These are phyloP conservation scores for Suillus plorans DNA, from an alignment of 768 basidiomycete genomes.

Conservation along the genomic window DNA sequence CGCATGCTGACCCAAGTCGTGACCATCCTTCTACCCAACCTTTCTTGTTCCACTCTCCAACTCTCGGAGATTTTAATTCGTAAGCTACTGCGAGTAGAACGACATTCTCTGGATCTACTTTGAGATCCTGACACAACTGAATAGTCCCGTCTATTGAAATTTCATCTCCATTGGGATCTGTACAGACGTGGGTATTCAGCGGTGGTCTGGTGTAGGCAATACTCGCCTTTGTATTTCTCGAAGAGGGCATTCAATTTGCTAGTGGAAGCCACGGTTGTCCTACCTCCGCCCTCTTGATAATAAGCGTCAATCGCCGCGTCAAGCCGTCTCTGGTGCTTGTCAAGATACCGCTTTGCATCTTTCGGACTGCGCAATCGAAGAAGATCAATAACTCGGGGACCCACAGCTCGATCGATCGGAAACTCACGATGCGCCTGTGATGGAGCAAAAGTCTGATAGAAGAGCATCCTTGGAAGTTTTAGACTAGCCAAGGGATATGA, in stretches of 20 bases:
- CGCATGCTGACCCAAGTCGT: slow-evolving; percentile 53
- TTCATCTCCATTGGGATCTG: slow-evolving; percentile 58
- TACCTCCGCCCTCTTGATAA: slow-evolving; percentile 46
- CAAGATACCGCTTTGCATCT: slow-evolving; percentile 69
- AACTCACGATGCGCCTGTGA: slow-evolving; percentile 74
- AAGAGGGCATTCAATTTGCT: slow-evolving; percentile 60
- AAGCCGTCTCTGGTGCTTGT: slow-evolving; percentile 60
- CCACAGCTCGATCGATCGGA: neutral
- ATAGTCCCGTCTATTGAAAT: slow-evolving; percentile 83
- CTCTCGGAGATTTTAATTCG: slow-evolving; percentile 71
- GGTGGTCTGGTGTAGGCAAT: slow-evolving; percentile 1
- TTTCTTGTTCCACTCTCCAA: slow-evolving; percentile 69
- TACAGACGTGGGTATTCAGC: slow-evolving; percentile 1
- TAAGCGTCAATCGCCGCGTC: slow-evolving; percentile 76
- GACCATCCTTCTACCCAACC: slow-evolving; percentile 87
- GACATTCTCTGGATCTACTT: slow-evolving; percentile 75
- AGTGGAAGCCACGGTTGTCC: slow-evolving; percentile 39
- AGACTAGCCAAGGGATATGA: slow-evolving; percentile 19
- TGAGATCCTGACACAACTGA: slow-evolving; percentile 67
- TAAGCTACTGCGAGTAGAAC: slow-evolving; percentile 81
- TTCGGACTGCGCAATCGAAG: slow-evolving; percentile 26
- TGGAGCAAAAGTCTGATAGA: slow-evolving; percentile 57
- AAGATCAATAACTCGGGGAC: neutral
- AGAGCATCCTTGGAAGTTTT: slow-evolving; percentile 40
- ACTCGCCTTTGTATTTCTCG: slow-evolving; percentile 64